These are phyloP conservation scores for Fagus sylvatica DNA, from an alignment of 306 rosid genomes.

Conservation along the genomic window DNA sequence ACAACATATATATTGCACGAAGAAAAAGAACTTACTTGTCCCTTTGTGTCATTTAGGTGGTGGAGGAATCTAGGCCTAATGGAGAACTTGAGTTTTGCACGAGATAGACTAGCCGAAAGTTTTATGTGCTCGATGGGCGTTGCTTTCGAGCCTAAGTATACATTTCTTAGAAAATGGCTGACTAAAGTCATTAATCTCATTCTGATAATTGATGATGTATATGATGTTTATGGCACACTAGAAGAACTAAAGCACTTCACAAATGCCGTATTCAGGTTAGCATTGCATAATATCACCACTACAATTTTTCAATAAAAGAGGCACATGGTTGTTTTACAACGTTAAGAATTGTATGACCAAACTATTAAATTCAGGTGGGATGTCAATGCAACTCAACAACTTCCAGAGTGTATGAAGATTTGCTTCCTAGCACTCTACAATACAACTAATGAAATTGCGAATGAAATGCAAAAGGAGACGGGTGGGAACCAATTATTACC, in stretches of 20 bases:
- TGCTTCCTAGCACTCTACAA: no score
- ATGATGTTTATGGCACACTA: slow-evolving; percentile 56
- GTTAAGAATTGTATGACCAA: no score
- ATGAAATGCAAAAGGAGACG: no score
- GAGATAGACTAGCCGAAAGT: slow-evolving; percentile 68
- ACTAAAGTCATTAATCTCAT: slow-evolving; percentile 52
- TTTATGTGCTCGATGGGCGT: slow-evolving; percentile 62
- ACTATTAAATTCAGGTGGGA: no score
- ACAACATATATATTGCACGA: no score
- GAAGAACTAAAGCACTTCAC: slow-evolving; percentile 62
- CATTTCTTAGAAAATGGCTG: slow-evolving; percentile 56
- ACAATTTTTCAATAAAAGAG: not conserved
- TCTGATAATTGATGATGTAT: slow-evolving; percentile 53
- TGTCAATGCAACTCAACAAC: no score
- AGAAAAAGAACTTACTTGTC: no score
- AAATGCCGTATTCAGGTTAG: slow-evolving; percentile 48
- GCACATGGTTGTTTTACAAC: no score
- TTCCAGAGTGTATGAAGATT: no score
- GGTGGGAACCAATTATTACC: no score
- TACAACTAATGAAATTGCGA: no score
- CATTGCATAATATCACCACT: not conserved
- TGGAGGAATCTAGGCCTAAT: slow-evolving; percentile 58
- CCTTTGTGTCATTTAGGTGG: slow-evolving; percentile 44
- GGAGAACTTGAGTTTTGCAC: slow-evolving; percentile 46
- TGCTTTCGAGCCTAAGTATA: slow-evolving; percentile 37